Evolutionary conservation across 371 early-diverging fungal species (phyloP).

Genomic region (Catenaria anguillulae): DNA sequence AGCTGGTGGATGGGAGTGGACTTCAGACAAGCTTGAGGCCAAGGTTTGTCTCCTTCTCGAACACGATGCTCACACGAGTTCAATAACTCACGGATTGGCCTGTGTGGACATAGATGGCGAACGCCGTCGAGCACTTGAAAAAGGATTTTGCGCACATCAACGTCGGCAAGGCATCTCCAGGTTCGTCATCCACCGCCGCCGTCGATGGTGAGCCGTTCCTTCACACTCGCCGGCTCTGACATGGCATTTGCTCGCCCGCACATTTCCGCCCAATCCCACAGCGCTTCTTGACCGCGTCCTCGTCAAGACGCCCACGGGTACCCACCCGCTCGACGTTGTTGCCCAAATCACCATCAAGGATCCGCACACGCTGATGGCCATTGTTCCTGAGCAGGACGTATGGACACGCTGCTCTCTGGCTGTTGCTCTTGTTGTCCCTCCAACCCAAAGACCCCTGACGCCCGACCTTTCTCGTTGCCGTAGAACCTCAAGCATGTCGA

Average conservation of each 20-base stretch:
- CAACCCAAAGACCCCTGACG: too few species aligned
- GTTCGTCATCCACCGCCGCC: too few species aligned
- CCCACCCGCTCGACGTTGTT: conserved; percentile 44
- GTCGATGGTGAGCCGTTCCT: too few species aligned
- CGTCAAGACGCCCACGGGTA: conserved; percentile 41
- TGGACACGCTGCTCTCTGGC: too few species aligned
- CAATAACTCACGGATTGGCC: too few species aligned
- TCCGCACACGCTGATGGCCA: conserved; percentile 65
- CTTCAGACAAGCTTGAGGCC: neutral
- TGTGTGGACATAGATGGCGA: too few species aligned
- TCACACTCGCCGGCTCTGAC: too few species aligned
- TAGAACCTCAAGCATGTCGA: conserved; percentile 41
- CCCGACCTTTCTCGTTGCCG: too few species aligned
- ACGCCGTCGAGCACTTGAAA: neutral
- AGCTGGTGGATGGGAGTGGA: neutral
- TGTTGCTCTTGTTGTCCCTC: too few species aligned
- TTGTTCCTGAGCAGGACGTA: conserved; percentile 60
- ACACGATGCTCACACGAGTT: too few species aligned
- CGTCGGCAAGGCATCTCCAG: neutral
- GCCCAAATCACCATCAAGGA: conserved; percentile 76
- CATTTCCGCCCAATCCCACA: conserved; percentile 10
- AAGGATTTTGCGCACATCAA: neutral
- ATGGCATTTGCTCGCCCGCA: too few species aligned
- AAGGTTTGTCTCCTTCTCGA: too few species aligned
- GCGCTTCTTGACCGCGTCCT: conserved; percentile 57